These are phyloP conservation scores for Periconia sp. DNA, from an alignment of 2,329 filamentous ascomycete species.

Conservation along the genomic window DNA sequence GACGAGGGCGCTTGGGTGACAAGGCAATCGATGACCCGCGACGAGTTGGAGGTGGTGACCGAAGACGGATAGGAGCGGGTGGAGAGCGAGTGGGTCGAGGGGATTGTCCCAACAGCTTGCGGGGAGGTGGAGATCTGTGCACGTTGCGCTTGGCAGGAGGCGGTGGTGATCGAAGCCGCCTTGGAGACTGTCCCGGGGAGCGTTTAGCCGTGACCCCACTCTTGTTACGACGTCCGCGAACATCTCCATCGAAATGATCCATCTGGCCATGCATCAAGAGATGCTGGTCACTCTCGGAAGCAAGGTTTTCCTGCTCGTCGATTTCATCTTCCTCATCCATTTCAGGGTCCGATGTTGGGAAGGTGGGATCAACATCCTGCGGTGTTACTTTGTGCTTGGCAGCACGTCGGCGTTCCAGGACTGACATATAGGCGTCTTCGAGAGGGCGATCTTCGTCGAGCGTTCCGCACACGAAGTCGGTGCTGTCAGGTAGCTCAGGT, in stretches of 20 bases:
- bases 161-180: constrained; percentile 59
- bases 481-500: constrained; percentile 91
- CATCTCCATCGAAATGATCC: constrained; percentile 63
- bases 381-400: constrained; percentile 81
- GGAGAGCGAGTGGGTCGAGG: constrained; percentile 61
- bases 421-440: constrained; percentile 90
- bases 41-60: constrained; percentile 69
- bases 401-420: constrained; percentile 76
- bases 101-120: constrained; percentile 68
- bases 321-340: constrained; percentile 74
- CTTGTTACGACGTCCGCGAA: constrained; percentile 35
- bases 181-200: constrained; percentile 61
- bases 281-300: constrained; percentile 65
- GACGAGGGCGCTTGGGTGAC: constrained; percentile 42
- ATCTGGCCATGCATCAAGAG: constrained; percentile 72
- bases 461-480: constrained; percentile 98
- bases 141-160: constrained; percentile 42
- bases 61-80: constrained; percentile 42
- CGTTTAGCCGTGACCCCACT: constrained; percentile 31
- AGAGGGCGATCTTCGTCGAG: constrained; percentile 91
- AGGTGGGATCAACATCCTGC: constrained; percentile 92
- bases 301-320: constrained; percentile 47
- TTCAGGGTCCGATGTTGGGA: constrained; percentile 91
- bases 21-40: constrained; percentile 44
- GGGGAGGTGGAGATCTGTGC: constrained; percentile 48